Evolutionary conservation across 176 grass and related monocot genomes (phyloP), one percentile per base, ranked within the genome.

Genomic region (Avena atlantica): DNA sequence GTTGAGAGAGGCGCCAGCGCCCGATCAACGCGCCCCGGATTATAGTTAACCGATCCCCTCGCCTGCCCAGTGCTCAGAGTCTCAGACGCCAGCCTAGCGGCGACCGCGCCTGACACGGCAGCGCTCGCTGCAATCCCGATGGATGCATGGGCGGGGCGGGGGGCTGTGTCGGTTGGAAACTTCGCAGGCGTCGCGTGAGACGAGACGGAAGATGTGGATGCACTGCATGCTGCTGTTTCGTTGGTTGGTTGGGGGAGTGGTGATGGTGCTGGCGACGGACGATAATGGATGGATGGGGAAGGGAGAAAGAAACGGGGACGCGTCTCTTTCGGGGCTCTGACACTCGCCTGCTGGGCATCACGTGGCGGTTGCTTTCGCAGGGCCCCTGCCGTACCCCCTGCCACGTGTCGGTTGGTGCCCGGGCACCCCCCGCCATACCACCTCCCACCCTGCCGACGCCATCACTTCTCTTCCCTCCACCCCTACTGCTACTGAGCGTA

Each of bases 151-250:
- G 57, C 7, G 9, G 27, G 14, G 57, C 7, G 49, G 36, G 36
- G 25, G 82, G 55, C 42, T 34, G 80, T 89, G 94, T 91, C 94
- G 94, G 94, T 81, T 66, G 87, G 94, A 92, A 93, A 86, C 89
- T 93, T 96, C 74, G 89, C 68, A 77, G 27, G 83, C 49, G 23
- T 63, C 7, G 68, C 37, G 69, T 21, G 69, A 21, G 69, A 47
- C 0, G 8, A n/a, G 19, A 31, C 24, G 62, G 24, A 65, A 29
- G 62, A 44, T 72, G 16, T 72, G 16, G 9, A n/a, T 47, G 25
- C 58, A 61, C 7, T 68, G 67, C 67, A 70, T 27, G 49, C 3
- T 76, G 74, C 6, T 50, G 74, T 55, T 51, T 31, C 8, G 49
- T 76, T 53, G 8, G 23, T 76, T 29, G 8, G 23, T 76, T 29